Conservation (phyloP, 2,329 filamentous ascomycete species). For the Stachybotrys echinatus region DNA sequence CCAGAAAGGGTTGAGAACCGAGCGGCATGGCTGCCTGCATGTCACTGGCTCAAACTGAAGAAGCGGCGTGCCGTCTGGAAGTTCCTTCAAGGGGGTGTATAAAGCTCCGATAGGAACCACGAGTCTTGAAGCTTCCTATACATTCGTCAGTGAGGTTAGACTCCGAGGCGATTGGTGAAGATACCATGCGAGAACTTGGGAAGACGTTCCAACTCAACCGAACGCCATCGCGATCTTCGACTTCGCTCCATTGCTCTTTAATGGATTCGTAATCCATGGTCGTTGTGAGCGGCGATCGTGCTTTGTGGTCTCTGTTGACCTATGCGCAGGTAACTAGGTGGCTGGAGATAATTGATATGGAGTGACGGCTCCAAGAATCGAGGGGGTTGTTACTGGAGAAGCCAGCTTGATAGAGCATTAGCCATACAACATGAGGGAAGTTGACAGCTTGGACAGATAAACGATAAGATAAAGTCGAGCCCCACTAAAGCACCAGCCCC, state of each 20-base stretch:
- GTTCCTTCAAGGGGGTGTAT: conserved; percentile 94
- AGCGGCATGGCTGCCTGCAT: conserved; percentile 93
- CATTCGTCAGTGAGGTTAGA: neutral
- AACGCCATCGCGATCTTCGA: conserved; percentile 94
- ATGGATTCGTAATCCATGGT: conserved; percentile 86
- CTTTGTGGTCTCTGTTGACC: too few relatives aligned
- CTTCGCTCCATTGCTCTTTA: conserved; percentile 94
- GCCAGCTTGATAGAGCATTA: too few relatives aligned
- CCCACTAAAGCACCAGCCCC: too few relatives aligned
- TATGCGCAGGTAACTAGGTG: too few relatives aligned
- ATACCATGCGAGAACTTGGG: conserved; percentile 92
- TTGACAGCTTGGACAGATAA: too few relatives aligned
- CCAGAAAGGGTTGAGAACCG: conserved; percentile 96
- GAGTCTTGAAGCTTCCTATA: conserved; percentile 83
- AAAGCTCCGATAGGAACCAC: conserved; percentile 95
- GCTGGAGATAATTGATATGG: too few relatives aligned
- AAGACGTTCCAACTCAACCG: conserved; percentile 98
- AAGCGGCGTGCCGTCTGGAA: conserved; percentile 71
- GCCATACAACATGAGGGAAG: too few relatives aligned
- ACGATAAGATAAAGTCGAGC: too few relatives aligned
- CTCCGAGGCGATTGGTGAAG: conserved; percentile 18
- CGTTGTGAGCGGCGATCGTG: too few relatives aligned
- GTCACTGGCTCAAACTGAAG: conserved; percentile 95
- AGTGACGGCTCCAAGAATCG: too few relatives aligned
- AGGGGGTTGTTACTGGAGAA: too few relatives aligned